phyloP scores from a whole-genome alignment of 441 rosid species.

The Euphorbia neoarborescens region DNA sequence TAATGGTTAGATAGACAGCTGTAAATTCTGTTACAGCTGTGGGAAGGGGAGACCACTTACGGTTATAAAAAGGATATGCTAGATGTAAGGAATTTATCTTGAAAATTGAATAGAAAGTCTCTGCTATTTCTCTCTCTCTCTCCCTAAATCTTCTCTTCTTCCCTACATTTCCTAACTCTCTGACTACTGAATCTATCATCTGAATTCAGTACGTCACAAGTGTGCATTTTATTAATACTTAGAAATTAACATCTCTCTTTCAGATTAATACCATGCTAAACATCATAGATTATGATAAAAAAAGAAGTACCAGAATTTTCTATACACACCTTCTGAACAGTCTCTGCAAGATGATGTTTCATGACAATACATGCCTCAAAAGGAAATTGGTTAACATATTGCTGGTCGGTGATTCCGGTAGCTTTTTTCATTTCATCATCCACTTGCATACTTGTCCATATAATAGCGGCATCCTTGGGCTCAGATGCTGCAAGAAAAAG shows the following conservation, averaged over 20 bases:
- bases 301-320: slow-evolving; percentile 1
- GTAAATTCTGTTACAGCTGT: too few species aligned
- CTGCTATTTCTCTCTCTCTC: too few species aligned
- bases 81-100: too few species aligned
- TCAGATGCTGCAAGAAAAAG: slow-evolving; percentile 49
- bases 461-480: slow-evolving; percentile 71
- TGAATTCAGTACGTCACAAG: too few species aligned
- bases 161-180: too few species aligned
- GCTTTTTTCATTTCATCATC: slow-evolving; percentile 66
- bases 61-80: too few species aligned
- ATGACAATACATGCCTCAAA: slow-evolving; percentile 90
- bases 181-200: too few species aligned
- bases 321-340: slow-evolving; percentile 59
- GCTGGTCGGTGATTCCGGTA: slow-evolving; percentile 66
- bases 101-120: too few species aligned
- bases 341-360: slow-evolving; percentile 97
- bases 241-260: neutral
- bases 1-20: too few species aligned
- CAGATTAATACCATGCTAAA: neutral
- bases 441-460: slow-evolving; percentile 84
- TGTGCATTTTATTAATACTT: neutral
- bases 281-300: neutral
- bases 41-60: too few species aligned
- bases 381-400: slow-evolving; percentile 77
- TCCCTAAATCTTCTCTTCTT: too few species aligned